A percentile compares a stretch with the other conserved stretches of the same genome.
phyloP scores from a whole-genome alignment of 2,329 filamentous ascomycete genomes.

The Chrysoporthe austroafricana region DNA sequence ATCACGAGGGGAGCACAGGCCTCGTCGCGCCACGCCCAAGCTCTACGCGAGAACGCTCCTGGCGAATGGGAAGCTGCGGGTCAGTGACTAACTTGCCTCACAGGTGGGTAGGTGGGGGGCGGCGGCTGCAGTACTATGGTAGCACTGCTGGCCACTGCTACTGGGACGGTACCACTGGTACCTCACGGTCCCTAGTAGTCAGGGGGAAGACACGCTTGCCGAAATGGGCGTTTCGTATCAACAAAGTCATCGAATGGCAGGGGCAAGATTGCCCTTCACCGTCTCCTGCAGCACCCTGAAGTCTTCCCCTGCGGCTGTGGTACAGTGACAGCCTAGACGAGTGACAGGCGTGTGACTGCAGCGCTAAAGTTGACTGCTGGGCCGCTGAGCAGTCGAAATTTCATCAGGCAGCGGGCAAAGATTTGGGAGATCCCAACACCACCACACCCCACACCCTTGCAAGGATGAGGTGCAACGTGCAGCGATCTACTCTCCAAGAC shows the following conservation, averaged over 20 bases:
- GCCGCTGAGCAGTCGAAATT: constrained; percentile 2
- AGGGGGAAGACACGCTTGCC: constrained; percentile 21
- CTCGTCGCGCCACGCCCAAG: constrained; percentile 1
- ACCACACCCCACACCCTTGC: constrained; percentile 13
- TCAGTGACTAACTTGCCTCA: background rate
- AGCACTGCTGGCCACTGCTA: background rate
- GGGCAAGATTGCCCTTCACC: constrained; percentile 7
- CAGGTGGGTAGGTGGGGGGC: constrained; percentile 13
- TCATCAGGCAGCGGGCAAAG: constrained; percentile 9
- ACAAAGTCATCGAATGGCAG: constrained; percentile 18
- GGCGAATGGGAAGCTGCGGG: constrained; percentile 18
- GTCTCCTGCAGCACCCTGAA: background rate
- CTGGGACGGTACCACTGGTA: background rate
- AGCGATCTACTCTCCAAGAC: constrained; percentile 14
- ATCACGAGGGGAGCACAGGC: background rate
- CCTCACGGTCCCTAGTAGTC: background rate
- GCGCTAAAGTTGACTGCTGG: background rate
- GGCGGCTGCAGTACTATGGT: constrained; percentile 8
- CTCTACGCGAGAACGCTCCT: background rate
- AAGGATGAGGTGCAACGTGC: constrained; percentile 9
- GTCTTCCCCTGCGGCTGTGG: background rate
- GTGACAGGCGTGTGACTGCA: constrained; percentile 1
- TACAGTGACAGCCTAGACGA: constrained; percentile 8
- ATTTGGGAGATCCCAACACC: background rate
- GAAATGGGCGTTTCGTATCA: constrained; percentile 27